These are phyloP conservation scores for Sarocladium brachiariae DNA, from an alignment of 2,329 filamentous ascomycete species.

Conservation along the genomic window DNA sequence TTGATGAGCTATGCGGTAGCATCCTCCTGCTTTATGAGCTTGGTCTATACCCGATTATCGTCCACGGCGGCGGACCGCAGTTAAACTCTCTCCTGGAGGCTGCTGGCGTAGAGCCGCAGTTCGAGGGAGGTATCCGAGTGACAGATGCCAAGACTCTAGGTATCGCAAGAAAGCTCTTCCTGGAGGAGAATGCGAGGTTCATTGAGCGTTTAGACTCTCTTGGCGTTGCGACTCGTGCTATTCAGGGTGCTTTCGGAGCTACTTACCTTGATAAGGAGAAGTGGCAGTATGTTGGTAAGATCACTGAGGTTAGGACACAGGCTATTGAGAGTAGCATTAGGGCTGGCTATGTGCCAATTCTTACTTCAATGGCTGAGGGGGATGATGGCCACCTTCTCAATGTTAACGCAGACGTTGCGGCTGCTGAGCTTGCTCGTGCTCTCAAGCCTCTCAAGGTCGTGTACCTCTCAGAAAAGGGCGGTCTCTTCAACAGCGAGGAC, in stretches of 20 bases:
- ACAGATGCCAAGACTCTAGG: slow-evolving; percentile 93
- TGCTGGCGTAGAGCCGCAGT: slow-evolving; percentile 88
- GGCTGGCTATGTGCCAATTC: slow-evolving; percentile 83
- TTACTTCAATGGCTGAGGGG: slow-evolving; percentile 95
- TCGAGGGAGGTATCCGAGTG: slow-evolving; percentile 91
- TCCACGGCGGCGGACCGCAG: slow-evolving; percentile 92
- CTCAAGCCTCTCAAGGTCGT: slow-evolving; percentile 95
- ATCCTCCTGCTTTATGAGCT: slow-evolving; percentile 92
- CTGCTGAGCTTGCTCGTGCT: slow-evolving; percentile 81
- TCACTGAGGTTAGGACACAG: slow-evolving; percentile 83
- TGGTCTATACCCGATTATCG: slow-evolving; percentile 88
- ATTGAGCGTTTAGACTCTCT: slow-evolving; percentile 84
- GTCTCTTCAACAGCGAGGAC: slow-evolving; percentile 85
- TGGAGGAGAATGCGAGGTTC: slow-evolving; percentile 91
- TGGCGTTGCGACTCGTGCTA: slow-evolving; percentile 80
- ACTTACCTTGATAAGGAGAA: slow-evolving; percentile 96
- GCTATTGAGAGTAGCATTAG: slow-evolving; percentile 88
- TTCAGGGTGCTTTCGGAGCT: slow-evolving; percentile 86
- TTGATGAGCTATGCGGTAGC: slow-evolving; percentile 84
- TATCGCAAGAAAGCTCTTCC: slow-evolving; percentile 84
- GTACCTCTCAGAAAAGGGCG: slow-evolving; percentile 97
- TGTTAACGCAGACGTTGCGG: slow-evolving; percentile 95
- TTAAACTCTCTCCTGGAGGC: slow-evolving; percentile 79
- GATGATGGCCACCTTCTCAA: slow-evolving; percentile 88
- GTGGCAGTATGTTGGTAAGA: slow-evolving; percentile 92